Conservation (phyloP, 257 asterid species). For the Solanum tacnaense region DNA sequence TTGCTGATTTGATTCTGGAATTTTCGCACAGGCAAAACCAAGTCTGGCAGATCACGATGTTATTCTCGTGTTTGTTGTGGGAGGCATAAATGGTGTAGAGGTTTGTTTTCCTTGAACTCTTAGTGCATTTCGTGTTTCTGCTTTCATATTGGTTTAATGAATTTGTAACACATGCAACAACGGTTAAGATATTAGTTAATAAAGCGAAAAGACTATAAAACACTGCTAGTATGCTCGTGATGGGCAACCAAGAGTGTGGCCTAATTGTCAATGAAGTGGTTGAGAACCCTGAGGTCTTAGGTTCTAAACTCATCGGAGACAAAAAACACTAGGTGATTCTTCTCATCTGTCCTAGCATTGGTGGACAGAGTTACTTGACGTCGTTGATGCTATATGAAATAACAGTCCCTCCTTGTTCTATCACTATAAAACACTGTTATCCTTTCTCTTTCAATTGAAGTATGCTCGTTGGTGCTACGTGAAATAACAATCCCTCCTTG, state of each 20-base stretch:
- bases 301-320: background rate
- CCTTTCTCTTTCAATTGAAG: background rate
- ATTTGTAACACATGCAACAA: background rate
- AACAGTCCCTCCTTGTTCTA: background rate
- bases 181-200: background rate
- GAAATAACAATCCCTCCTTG: background rate
- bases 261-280: background rate
- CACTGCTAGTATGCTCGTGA: background rate
- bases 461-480: background rate
- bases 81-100: constrained; percentile 90
- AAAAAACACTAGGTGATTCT: background rate
- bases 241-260: background rate
- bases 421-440: background rate
- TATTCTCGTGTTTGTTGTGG: constrained; percentile 71
- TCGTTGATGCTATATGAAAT: background rate
- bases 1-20: constrained; percentile 2
- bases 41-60: constrained; percentile 77
- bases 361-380: background rate
- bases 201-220: background rate
- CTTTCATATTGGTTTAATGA: background rate
- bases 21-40: constrained; percentile 74
- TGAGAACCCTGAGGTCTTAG: background rate
- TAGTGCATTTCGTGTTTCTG: background rate
- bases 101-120: constrained; percentile 29
- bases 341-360: background rate